These are phyloP conservation scores for Sclerotinia trifoliorum DNA, from an alignment of 2,329 filamentous ascomycete species.

Conservation along the genomic window DNA sequence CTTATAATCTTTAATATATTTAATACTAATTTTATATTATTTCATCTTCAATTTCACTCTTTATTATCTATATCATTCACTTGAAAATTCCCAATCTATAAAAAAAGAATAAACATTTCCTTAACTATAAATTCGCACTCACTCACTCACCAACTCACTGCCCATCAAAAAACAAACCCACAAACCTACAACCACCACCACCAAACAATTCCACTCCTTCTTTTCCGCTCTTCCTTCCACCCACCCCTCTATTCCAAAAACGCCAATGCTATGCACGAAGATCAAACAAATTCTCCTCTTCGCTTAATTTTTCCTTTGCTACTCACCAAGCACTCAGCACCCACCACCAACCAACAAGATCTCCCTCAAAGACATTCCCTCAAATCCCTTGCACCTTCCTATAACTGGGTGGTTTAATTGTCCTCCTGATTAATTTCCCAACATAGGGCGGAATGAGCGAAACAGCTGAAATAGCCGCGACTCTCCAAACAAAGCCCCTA, in stretches of 20 bases:
- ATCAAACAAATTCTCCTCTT: background rate
- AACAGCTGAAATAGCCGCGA: constrained; percentile 74
- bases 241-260: background rate
- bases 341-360: background rate
- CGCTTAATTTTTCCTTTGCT: background rate
- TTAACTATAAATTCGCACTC: too few species aligned
- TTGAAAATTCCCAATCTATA: too few species aligned
- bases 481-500: constrained; percentile 85
- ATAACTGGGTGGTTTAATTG: constrained; percentile 89
- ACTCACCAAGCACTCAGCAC: background rate
- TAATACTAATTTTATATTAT: too few species aligned
- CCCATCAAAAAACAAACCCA: too few species aligned
- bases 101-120: too few species aligned
- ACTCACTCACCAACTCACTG: too few species aligned
- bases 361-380: background rate
- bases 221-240: too few species aligned
- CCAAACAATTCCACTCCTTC: too few species aligned
- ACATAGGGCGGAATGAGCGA: constrained; percentile 84
- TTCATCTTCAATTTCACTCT: too few species aligned
- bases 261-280: constrained; percentile 13
- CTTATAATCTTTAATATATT: too few species aligned
- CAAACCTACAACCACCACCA: too few species aligned
- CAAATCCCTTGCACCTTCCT: constrained; percentile 77
- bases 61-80: too few species aligned
- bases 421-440: constrained; percentile 79